These are phyloP conservation scores for Paramecium sexaurelia DNA, from an alignment of 73 alveolate species.

Conservation along the genomic window DNA sequence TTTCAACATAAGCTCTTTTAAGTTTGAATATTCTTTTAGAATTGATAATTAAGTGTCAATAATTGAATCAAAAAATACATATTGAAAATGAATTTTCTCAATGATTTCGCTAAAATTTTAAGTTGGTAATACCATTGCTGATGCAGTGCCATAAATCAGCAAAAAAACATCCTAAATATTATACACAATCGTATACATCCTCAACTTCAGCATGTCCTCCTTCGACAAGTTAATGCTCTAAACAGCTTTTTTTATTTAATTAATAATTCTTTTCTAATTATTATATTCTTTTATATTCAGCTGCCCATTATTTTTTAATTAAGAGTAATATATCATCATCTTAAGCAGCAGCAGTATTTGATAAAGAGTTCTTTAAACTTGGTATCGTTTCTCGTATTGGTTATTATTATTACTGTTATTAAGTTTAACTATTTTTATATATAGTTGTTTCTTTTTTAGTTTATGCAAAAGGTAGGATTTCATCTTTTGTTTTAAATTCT, in stretches of 20 bases:
- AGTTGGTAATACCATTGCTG: slow-evolving; percentile 85
- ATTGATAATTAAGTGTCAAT: slow-evolving; percentile 81
- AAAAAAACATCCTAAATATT: slow-evolving; percentile 76
- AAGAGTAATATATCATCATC: slow-evolving; percentile 88
- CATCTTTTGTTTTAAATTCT: slow-evolving; percentile 46
- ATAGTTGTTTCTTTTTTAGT: not conserved
- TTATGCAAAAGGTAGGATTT: not conserved
- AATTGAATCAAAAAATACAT: slow-evolving; percentile 87
- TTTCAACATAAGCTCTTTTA: slow-evolving; percentile 81
- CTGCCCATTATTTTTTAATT: slow-evolving; percentile 88
- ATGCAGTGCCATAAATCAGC: slow-evolving; percentile 94
- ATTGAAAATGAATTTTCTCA: slow-evolving; percentile 87
- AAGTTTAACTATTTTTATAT: not conserved
- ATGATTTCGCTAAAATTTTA: slow-evolving; percentile 86
- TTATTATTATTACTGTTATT: slow-evolving; percentile 57
- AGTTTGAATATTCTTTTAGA: slow-evolving; percentile 82
- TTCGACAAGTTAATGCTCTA: slow-evolving; percentile 85
- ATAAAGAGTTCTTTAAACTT: slow-evolving; percentile 41
- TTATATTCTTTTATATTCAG: slow-evolving; percentile 82
- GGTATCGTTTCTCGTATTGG: not conserved
- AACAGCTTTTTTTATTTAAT: slow-evolving; percentile 82
- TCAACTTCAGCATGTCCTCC: slow-evolving; percentile 99
- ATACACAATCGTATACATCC: slow-evolving; percentile 64
- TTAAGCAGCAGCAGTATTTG: slow-evolving; percentile 65
- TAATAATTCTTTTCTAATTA: slow-evolving; percentile 84